Percentiles rank a stretch among this genome's conserved stretches.
Evolutionary conservation across 78 protist species (phyloP).

Genomic region (Dictyostelium capitatum): DNA sequence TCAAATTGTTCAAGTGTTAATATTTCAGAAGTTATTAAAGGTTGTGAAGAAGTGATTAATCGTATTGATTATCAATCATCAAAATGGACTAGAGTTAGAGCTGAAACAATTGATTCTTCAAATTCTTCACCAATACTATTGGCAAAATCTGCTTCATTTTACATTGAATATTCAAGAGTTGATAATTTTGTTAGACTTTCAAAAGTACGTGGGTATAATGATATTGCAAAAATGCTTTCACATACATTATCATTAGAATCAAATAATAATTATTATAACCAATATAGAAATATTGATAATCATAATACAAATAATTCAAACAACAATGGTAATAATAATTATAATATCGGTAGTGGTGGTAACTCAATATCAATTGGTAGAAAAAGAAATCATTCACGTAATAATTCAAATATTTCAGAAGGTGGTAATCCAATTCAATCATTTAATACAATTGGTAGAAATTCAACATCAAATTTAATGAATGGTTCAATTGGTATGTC

Average conservation of each 20-base stretch:
- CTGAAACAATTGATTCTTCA: constrained; percentile 30
- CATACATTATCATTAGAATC: background rate
- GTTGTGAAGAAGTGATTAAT: constrained; percentile 59
- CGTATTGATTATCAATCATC: constrained; percentile 8
- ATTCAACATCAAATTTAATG: too few species aligned
- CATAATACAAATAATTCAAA: background rate
- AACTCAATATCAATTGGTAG: background rate
- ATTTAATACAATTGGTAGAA: too few species aligned
- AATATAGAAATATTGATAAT: background rate
- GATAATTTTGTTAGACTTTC: background rate
- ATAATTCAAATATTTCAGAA: constrained; percentile 1
- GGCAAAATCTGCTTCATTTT: background rate
- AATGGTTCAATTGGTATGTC: background rate
- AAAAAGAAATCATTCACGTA: background rate
- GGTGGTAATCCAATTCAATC: background rate
- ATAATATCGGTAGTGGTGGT: background rate
- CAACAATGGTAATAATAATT: background rate
- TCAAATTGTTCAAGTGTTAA: constrained; percentile 16
- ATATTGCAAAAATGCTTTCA: constrained; percentile 16
- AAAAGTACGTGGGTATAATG: constrained; percentile 4
- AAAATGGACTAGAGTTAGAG: constrained; percentile 11
- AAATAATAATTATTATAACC: background rate
- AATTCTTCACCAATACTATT: background rate
- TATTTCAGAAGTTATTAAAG: constrained; percentile 50
- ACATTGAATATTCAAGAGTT: background rate